A percentile compares a stretch with the other conserved stretches of the same genome.
Evolutionary conservation across 2,329 filamentous ascomycete species (phyloP).

Genomic region (Verticillium isaacii): DNA sequence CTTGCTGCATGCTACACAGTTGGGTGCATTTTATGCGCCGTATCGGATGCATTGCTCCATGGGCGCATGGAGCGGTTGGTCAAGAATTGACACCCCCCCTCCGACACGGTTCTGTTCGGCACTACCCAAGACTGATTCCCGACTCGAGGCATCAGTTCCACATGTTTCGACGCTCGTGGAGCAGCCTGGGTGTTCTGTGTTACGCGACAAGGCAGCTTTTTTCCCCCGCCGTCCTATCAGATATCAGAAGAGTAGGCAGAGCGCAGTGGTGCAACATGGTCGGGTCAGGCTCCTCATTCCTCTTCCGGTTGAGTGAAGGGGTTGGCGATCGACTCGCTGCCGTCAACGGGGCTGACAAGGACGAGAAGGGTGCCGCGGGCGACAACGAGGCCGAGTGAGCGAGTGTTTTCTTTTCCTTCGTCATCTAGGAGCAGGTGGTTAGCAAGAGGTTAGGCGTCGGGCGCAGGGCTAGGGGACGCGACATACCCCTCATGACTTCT

Average conservation of each 20-base stretch:
- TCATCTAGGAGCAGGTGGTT: constrained; percentile 59
- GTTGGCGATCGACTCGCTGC: constrained; percentile 93
- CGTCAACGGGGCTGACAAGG: constrained; percentile 86
- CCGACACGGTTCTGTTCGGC: neutral
- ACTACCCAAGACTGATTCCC: neutral
- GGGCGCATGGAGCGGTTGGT: neutral
- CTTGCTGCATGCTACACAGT: neutral
- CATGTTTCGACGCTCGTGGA: neutral
- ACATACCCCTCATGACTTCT: constrained; percentile 79
- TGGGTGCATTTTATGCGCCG: neutral
- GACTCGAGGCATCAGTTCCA: neutral
- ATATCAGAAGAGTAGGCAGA: neutral
- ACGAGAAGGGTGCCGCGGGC: constrained; percentile 90
- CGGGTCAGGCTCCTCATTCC: constrained; percentile 36
- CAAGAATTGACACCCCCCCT: neutral
- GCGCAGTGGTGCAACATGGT: neutral
- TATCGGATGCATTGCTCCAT: neutral
- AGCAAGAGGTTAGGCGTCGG: neutral
- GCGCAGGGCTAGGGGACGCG: neutral
- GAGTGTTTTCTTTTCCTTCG: constrained; percentile 79
- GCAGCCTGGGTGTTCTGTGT: neutral
- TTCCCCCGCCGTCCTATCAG: neutral
- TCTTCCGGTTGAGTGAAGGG: constrained; percentile 78
- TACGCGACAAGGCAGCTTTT: neutral
- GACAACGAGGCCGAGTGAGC: constrained; percentile 80